Conservation (phyloP, 139 green algal genomes). For the Cymbomonas tetramitiformis region DNA sequence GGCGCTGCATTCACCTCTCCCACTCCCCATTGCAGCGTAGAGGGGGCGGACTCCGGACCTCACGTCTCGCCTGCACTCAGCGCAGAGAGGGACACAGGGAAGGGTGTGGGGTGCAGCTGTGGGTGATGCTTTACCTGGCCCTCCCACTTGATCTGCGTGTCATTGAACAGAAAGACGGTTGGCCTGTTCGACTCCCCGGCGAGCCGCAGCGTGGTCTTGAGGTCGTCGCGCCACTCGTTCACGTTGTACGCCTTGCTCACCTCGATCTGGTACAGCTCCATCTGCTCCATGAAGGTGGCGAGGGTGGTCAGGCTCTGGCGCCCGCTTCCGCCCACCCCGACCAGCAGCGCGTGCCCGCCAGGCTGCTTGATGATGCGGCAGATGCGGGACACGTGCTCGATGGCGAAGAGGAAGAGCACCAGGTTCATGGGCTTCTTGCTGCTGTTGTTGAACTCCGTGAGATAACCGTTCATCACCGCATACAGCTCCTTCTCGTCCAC, state of each 20-base stretch:
- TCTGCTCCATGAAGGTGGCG: conserved; percentile 51
- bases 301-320: conserved; percentile 47
- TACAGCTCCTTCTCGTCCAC: conserved; percentile 27
- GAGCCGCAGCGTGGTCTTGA: conserved; percentile 15
- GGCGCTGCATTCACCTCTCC: no score
- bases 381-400: conserved; percentile 55
- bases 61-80: no score
- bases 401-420: conserved; percentile 54
- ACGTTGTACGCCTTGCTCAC: conserved; percentile 53
- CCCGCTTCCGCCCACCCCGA: conserved; percentile 54
- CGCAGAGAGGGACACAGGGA: no score
- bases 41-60: no score
- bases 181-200: conserved; percentile 24
- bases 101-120: no score
- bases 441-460: conserved; percentile 52
- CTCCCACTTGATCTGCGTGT: conserved; percentile 36
- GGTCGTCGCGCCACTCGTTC: conserved; percentile 44
- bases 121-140: no score
- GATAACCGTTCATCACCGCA: conserved; percentile 39
- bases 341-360: conserved; percentile 52
- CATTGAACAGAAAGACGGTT: conserved; percentile 32
- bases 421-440: conserved; percentile 58
- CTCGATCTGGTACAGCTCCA: conserved; percentile 50
- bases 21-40: no score
- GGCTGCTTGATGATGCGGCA: conserved; percentile 47